Base-by-base conservation (phyloP, 2,329 filamentous ascomycete species). In the Paraphoma sp. region DNA sequence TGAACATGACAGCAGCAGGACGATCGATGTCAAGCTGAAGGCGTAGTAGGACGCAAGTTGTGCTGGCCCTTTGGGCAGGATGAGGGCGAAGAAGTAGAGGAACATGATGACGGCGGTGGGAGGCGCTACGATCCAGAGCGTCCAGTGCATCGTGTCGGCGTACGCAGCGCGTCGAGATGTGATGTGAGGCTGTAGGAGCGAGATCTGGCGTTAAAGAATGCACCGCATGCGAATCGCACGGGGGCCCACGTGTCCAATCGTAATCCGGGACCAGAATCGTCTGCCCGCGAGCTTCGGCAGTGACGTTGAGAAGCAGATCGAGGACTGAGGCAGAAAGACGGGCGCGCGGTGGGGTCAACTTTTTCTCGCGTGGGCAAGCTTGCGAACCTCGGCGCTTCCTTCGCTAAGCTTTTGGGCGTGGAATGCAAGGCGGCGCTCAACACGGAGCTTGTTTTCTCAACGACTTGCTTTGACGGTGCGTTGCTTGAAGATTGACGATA, bases 1-100 rank as follows among this genome's bases (percentile, higher is more conserved):
- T 29, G 93, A 79, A 69, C 76, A 79, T 18, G 78, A 45, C 14
- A 57, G 45, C 60, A 75, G 60, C 43, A 69, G 53, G 47, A 78
- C 46, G 53, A 82, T 73, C 43, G 79, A 79, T 14, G 80, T 79
- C 49, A 81, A 63, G 54, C 83, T 79, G 72, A 91, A 90, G 65
- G 89, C 90, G 67, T 83, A 84, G 79, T 92, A 94, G 73, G 83
- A 85, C 50, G 77, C 65, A 11, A 74, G 57, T 45, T 75, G 74
- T 40, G 69, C 64, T 10, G 63, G 64, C 8, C 60, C 58, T 12
- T 58, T 48, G n/a, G 74, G 74, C 11, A 76, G 64, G 31, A 76
- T 53, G 28, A 65, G 40, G 23, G 72, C 62, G 44, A 75, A 45
- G 46, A 60, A 49, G 57, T 66, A 70, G 47, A 76, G 71, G 54